Evolutionary conservation across 108 stramenopile species (phyloP), one percentile per base, ranked within the genome.

Genomic region (Nitzschia inconspicua): DNA sequence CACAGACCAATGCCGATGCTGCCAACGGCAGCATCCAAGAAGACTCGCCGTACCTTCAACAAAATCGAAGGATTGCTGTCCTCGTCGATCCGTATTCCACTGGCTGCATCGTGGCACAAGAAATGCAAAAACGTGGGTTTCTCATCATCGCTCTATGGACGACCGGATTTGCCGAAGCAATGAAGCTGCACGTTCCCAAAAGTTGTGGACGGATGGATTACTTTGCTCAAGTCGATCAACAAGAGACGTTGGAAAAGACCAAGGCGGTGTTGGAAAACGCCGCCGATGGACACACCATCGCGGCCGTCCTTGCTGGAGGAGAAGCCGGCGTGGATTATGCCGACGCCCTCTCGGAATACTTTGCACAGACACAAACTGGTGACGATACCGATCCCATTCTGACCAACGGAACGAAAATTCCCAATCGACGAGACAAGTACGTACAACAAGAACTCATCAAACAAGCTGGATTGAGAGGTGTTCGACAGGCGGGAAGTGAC

Each of bases 31-130:
- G 14, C 23, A 48, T 48, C 23, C 49, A 50, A 18, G 62, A 50
- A 25, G n/a, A n/a, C n/a, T 39, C 62, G 20, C 14, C 63, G 3
- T 79, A 78, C 39, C 58, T 85, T 16, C 63, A 77, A 14, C 84
- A 82, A 13, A 78, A 48, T 4, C 50, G 42, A 42, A 37, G 54
- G 62, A 65, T 26, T 54, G 77, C 93, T 43, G 72, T 93, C 34
- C 57, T 93, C 22, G 86, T 95, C 30, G 88, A 91, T 61, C 88
- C 91, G 0, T 91, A 93, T 67, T 82, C 82, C 47, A 95, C 94
- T 32, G 94, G 85, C 58, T 88, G 85, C 37, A 47, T 87, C 54
- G 73, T 93, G 40, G 94, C 86, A 8, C 84, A 87, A 41, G 86
- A 88, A 75, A 80, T 87, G 24, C 36, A 47, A 29, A 84, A 80